Conservation (phyloP, 352 stramenopile species). For the Elongisporangium prolatum region DNA sequence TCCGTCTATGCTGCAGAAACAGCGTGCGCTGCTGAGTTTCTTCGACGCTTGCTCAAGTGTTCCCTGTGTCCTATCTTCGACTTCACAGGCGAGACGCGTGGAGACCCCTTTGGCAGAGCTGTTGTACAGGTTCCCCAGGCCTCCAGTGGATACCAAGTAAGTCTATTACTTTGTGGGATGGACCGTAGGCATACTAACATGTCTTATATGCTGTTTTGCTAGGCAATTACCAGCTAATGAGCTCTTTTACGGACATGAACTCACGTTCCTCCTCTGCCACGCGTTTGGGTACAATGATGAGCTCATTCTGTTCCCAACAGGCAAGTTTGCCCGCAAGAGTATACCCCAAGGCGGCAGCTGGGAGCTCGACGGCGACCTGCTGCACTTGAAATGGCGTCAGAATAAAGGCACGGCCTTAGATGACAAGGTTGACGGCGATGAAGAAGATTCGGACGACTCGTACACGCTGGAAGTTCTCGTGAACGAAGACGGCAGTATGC, state of each 20-base stretch:
- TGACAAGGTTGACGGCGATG: conserved; percentile 15
- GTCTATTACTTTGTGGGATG: conserved; percentile 1
- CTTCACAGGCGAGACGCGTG: conserved; percentile 29
- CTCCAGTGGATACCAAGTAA: conserved; percentile 57
- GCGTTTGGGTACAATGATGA: conserved; percentile 77
- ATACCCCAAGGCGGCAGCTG: conserved; percentile 67
- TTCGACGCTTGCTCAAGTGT: conserved; percentile 72
- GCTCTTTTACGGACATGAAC: conserved; percentile 71
- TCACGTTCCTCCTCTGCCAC: conserved; percentile 79
- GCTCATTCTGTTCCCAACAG: conserved; percentile 49
- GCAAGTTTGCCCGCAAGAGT: conserved; percentile 62
- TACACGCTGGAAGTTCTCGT: conserved; percentile 76
- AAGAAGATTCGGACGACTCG: conserved; percentile 31
- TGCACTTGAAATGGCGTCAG: conserved; percentile 77
- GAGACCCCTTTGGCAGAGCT: conserved; percentile 61
- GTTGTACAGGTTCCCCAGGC: conserved; percentile 67
- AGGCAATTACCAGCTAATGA: conserved; percentile 50
- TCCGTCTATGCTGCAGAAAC: conserved; percentile 65
- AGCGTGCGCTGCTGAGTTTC: conserved; percentile 58
- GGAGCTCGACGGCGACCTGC: conserved; percentile 71
- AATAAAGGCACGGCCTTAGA: conserved; percentile 8
- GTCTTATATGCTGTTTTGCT: not conserved
- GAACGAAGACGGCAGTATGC: conserved; percentile 65
- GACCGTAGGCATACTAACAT: not conserved
- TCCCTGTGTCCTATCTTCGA: conserved; percentile 44